Evolutionary conservation across 345 rosid genomes (phyloP), one percentile per base, ranked within the genome.

Genomic region (Sapria himalayana): DNA sequence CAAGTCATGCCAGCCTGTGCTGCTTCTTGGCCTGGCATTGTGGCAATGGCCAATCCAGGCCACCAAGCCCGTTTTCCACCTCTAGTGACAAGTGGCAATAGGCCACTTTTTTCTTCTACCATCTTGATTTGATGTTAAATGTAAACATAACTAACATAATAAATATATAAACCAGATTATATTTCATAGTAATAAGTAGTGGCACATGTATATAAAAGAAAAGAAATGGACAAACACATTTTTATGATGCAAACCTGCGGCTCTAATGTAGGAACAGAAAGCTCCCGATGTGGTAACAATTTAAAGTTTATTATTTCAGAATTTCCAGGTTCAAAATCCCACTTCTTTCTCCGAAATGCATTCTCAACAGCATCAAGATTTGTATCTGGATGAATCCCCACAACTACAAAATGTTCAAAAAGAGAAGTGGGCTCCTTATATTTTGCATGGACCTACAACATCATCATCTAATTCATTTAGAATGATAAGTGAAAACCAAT

Each of bases 341-440:
- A 76, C 53, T 66, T 76, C 64, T 74, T 72, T 63, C 59, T 72
- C 40, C 71, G 69, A 55, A 78, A 76, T 47, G 89, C 85, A 50
- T 76, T 82, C 66, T 82, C 94, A 52, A 72, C 85, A 20, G 69
- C 57, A 38, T 62, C 78, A 37, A 89, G 71, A 69, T 76, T 63
- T 20, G 91, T 62, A 54, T 72, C 78, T 17, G 92, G 92, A 50
- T 70, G 78, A 65, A 82, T 86, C 52, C 98, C 98, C 43, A 59
- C 80, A 37, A 89, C 57, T 62, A 82, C 59, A 48, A 89, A 76
- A 61, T 82, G 91, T 63, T 89, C 98, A 58, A 78, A 89, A 16
- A 89, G 64, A 32, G 91, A 63, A 19, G 69, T 69, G 15, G 98
- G 85, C 52, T 72, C 82, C 78, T 63, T 64, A 25, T 59, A 64